Evolutionary conservation across 1,139 yeast species (phyloP).

Genomic region (Yamadazyma dushanensis): DNA sequence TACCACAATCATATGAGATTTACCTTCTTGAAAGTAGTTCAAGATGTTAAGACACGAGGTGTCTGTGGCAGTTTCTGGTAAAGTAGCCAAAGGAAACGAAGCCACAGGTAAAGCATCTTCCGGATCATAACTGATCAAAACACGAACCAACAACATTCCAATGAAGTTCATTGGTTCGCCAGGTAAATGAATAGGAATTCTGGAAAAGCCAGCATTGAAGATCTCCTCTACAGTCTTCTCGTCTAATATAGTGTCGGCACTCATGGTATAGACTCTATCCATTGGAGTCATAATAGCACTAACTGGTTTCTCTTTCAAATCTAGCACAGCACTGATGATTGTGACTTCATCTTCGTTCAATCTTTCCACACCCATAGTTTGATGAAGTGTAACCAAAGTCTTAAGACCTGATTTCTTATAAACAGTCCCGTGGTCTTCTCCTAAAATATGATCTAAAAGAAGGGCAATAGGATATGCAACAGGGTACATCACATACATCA

Average conservation of each 20-base stretch:
- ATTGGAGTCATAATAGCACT: constrained; percentile 92
- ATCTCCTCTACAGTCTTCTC: constrained; percentile 86
- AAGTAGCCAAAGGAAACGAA: constrained; percentile 90
- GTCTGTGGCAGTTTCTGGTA: constrained; percentile 90
- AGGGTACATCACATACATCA: constrained; percentile 92
- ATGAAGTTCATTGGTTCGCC: constrained; percentile 87
- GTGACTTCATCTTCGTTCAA: constrained; percentile 95
- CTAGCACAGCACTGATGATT: constrained; percentile 89
- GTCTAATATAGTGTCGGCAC: constrained; percentile 80
- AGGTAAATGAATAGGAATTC: constrained; percentile 95
- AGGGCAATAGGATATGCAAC: constrained; percentile 88
- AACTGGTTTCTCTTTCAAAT: constrained; percentile 88
- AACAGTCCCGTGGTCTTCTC: constrained; percentile 95
- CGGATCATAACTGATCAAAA: constrained; percentile 92
- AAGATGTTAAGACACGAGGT: constrained; percentile 92
- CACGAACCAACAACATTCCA: constrained; percentile 93
- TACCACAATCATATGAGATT: constrained; percentile 95
- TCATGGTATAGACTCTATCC: constrained; percentile 84
- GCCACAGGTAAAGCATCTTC: constrained; percentile 94
- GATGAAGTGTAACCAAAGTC: constrained; percentile 88
- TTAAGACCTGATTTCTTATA: constrained; percentile 92
- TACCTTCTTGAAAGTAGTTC: constrained; percentile 96
- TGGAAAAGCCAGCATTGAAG: constrained; percentile 89
- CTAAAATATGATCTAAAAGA: constrained; percentile 76
- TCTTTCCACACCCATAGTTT: constrained; percentile 93